Conservation (phyloP, 1,139 yeast genomes). For the Taphrina flavorubra region DNA sequence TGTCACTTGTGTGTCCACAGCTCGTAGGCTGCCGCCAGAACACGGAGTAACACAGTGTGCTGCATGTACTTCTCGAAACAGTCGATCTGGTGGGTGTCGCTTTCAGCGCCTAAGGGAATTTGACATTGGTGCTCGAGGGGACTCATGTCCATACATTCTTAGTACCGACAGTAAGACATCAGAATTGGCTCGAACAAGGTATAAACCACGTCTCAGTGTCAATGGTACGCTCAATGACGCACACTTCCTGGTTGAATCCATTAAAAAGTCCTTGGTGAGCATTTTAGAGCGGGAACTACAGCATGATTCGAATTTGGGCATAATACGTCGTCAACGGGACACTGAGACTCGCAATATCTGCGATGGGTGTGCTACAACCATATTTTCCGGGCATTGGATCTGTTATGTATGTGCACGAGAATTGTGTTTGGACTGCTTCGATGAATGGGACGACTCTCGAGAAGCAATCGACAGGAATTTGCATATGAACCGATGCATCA, state of each 20-base stretch:
- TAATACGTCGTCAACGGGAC: conserved; percentile 21
- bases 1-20: background rate
- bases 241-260: conserved; percentile 7
- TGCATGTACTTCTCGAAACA: conserved; percentile 4
- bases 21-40: background rate
- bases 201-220: background rate
- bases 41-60: conserved; percentile 7
- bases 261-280: background rate
- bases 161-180: background rate
- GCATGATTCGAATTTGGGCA: conserved; percentile 5
- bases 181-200: background rate
- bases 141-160: background rate
- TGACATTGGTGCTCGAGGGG: background rate
- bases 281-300: background rate
- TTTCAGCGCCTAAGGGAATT: conserved; percentile 14
- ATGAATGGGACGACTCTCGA: conserved; percentile 41
- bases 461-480: conserved; percentile 28
- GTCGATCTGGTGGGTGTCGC: conserved; percentile 22
- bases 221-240: background rate
- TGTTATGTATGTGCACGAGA: conserved; percentile 46
- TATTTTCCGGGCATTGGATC: conserved; percentile 44
- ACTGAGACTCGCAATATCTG: conserved; percentile 37
- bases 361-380: conserved; percentile 44
- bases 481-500: conserved; percentile 43
- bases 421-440: conserved; percentile 44